Percentiles rank a stretch among this genome's conserved stretches.
Evolutionary conservation across 345 rosid species (phyloP).

Genomic region (Bruguiera gymnorhiza): DNA sequence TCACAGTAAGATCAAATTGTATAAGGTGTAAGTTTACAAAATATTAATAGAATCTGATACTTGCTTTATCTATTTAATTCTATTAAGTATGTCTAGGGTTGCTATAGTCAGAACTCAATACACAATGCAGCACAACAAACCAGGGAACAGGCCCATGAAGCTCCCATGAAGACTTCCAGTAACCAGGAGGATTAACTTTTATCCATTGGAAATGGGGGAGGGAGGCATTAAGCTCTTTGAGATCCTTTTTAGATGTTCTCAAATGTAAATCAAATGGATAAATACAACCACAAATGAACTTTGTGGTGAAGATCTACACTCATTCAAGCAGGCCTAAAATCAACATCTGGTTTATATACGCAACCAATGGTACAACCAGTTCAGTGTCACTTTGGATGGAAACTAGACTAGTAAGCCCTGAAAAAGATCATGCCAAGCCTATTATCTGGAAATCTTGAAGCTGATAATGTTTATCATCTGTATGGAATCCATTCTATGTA

Average conservation of each 20-base stretch:
- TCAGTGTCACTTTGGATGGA: background rate
- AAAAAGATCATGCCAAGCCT: background rate
- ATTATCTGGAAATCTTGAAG: background rate
- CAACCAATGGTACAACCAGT: background rate
- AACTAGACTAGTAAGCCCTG: background rate
- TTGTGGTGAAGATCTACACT: background rate
- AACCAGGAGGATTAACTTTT: background rate
- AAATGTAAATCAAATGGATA: too few species aligned
- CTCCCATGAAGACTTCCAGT: background rate
- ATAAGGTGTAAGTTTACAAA: conserved; percentile 4
- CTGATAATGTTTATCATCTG: conserved; percentile 3
- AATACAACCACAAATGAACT: background rate
- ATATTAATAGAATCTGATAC: background rate
- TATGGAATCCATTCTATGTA: conserved; percentile 1
- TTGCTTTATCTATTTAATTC: background rate
- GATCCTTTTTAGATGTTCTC: too few species aligned
- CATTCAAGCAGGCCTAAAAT: too few species aligned
- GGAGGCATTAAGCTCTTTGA: too few species aligned
- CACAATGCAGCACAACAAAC: background rate
- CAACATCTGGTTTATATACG: background rate
- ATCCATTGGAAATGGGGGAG: background rate
- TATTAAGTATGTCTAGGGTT: background rate
- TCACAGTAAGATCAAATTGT: conserved; percentile 20
- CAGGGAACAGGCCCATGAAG: background rate
- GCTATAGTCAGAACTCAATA: background rate